These are phyloP conservation scores for Ulmus americana DNA, from an alignment of 331 rosid genomes.

Conservation along the genomic window DNA sequence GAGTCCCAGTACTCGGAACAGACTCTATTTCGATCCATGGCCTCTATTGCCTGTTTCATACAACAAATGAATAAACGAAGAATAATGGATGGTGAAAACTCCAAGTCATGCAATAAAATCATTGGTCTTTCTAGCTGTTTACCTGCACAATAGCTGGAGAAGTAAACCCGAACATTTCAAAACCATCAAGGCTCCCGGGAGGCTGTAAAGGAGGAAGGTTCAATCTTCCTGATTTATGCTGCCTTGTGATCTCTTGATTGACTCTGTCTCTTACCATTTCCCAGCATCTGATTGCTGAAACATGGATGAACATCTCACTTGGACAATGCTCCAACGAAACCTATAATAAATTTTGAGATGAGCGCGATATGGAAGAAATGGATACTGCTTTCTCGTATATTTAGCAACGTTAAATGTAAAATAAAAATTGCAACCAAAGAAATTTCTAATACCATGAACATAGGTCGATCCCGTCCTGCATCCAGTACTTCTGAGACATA, in stretches of 20 bases:
- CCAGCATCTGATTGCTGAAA: conserved; percentile 78
- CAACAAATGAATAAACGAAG: background rate
- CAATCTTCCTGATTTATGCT: conserved; percentile 64
- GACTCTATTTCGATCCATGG: conserved; percentile 70
- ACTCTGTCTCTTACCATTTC: conserved; percentile 90
- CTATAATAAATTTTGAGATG: conserved; percentile 18
- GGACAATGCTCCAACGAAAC: conserved; percentile 76
- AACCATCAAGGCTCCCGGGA: conserved; percentile 95
- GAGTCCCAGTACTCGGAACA: conserved; percentile 92
- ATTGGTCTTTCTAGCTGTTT: conserved; percentile 21
- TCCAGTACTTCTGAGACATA: conserved; percentile 88
- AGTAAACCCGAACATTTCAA: conserved; percentile 97
- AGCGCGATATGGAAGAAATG: background rate
- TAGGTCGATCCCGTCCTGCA: conserved; percentile 71
- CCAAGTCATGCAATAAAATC: background rate
- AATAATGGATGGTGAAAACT: background rate
- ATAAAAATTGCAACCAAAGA: conserved; percentile 16
- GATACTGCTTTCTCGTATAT: no score
- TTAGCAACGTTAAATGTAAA: background rate
- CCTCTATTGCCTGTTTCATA: conserved; percentile 69
- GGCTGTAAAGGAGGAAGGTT: conserved; percentile 97
- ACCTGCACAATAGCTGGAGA: conserved; percentile 97
- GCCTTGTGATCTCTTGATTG: conserved; percentile 85
- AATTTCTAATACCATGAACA: conserved; percentile 72
- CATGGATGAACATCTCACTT: conserved; percentile 71